Conservation (phyloP, 768 basidiomycete species). For the Macrolepiota albuminosa region DNA sequence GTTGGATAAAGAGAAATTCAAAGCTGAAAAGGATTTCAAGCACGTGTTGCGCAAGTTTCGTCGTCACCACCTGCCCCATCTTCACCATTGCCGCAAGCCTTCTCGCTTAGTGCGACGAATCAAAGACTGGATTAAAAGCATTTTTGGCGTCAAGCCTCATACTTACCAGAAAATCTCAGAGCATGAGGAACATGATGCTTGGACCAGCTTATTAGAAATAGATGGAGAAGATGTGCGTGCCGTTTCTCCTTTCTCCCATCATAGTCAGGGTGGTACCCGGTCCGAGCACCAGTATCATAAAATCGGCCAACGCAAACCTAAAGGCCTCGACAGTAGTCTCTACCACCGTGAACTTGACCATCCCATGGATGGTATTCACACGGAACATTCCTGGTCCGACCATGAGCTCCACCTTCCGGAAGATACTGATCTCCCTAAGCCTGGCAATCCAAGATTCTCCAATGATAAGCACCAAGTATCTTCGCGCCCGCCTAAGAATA, state of each 20-base stretch:
- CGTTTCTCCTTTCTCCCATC: slow-evolving; percentile 4
- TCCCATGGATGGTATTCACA: not conserved
- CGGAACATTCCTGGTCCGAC: not conserved
- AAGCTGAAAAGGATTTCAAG: slow-evolving; percentile 49
- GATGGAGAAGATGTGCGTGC: slow-evolving; percentile 11
- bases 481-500: slow-evolving; percentile 4
- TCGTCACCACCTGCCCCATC: slow-evolving; percentile 18
- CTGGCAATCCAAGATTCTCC: not conserved
- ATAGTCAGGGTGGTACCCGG: not conserved
- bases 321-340: not conserved
- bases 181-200: slow-evolving; percentile 16
- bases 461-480: not conserved
- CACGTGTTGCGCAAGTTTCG: slow-evolving; percentile 38
- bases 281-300: not conserved
- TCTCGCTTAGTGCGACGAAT: slow-evolving; percentile 18
- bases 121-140: slow-evolving; percentile 30
- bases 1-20: slow-evolving; percentile 55
- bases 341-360: not conserved
- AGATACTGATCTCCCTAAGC: not conserved
- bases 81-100: slow-evolving; percentile 17
- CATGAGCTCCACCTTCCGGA: not conserved
- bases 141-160: slow-evolving; percentile 34
- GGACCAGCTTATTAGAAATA: slow-evolving; percentile 29
- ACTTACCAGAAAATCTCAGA: slow-evolving; percentile 7
- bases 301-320: not conserved